Percentiles rank a stretch among this genome's conserved stretches.
Evolutionary conservation across 1,139 yeast genomes (phyloP).

Genomic region (Candida labiduridarum): DNA sequence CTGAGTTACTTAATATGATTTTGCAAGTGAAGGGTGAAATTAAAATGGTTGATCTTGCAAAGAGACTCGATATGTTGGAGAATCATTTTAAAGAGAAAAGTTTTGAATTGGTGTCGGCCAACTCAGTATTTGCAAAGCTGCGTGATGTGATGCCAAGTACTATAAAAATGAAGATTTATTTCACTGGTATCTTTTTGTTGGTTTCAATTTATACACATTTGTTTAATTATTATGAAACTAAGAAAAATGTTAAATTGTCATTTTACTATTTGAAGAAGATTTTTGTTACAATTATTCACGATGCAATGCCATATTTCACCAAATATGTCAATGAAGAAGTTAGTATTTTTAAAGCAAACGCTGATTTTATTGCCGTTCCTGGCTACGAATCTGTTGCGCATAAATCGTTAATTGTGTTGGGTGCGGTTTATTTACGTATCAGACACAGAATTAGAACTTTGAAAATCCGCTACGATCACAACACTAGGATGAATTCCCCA

Average conservation of each 20-base stretch:
- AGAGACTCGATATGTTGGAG: constrained; percentile 21
- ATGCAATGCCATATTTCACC: constrained; percentile 36
- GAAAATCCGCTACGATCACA: constrained; percentile 14
- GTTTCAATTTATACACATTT: constrained; percentile 35
- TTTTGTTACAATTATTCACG: constrained; percentile 25
- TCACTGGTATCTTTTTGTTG: constrained; percentile 23
- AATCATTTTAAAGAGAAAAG: constrained; percentile 18
- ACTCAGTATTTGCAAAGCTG: constrained; percentile 7
- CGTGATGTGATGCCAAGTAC: constrained; percentile 17
- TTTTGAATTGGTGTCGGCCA: constrained; percentile 13
- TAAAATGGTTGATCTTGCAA: constrained; percentile 22
- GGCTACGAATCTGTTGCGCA: constrained; percentile 35
- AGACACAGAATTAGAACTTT: constrained; percentile 12
- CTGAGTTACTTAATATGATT: constrained; percentile 21
- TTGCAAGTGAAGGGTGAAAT: constrained; percentile 23
- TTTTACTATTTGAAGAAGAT: constrained; percentile 35
- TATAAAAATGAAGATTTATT: constrained; percentile 24
- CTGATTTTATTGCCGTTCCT: constrained; percentile 43
- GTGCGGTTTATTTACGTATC: constrained; percentile 27
- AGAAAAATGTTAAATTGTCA: constrained; percentile 23
- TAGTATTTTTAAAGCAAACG: constrained; percentile 20
- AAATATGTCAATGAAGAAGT: constrained; percentile 25
- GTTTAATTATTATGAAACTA: constrained; percentile 39
- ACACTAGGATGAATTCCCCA: constrained; percentile 14
- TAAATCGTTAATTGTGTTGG: constrained; percentile 28